Base-by-base conservation (phyloP, 1,284 basidiomycete species). In the Mycena sp. region DNA sequence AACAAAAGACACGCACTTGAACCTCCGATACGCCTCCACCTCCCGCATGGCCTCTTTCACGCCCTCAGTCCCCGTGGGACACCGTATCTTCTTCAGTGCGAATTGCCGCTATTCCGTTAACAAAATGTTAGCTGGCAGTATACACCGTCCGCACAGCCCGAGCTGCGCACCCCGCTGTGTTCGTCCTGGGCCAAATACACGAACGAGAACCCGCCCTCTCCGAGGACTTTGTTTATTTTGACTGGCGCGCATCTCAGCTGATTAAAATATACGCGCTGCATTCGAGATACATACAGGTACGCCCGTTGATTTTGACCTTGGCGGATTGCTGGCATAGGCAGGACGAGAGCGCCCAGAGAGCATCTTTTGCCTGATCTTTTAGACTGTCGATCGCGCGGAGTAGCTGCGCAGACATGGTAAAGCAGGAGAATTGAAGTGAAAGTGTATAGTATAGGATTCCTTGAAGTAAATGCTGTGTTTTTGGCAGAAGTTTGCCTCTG, bases 161-260 rank as follows among this genome's bases (percentile, higher is more conserved):
- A 44, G 32, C 43, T 49, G 79, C 87, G 70, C 70, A 93, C 91
- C 45, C 90, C 91, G 71, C 90, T 93, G 64, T 86, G 82, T 71
- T 93, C 92, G 75, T 96, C 94, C 71, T 92, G 89, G n/a, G 92
- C 93, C 35, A 96, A 85, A 76, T 96, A 96, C 19, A 98, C 96
- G 74, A 96, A 98, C 16, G 93, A 95, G 83, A 98, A 98, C 2
- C 94, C 96, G 41, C 96, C 96, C 78, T 98, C 96, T 45, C 96
- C 96, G 4, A 98, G 86, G 16, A 97, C 89, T 69, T 92, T 93
- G 54, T 96, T 80, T 50, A 98, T 93, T 71, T 93, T 92, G 80
- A 95, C 91, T 93, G 69, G 6, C 16, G 45, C 32, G 16, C 3
- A 17, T 19, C 19, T 59, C 37, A 59, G 41, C 25, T 17, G 37